Evolutionary conservation across 805 yeast genomes (phyloP).

Genomic region (Clavispora phyllophila): DNA sequence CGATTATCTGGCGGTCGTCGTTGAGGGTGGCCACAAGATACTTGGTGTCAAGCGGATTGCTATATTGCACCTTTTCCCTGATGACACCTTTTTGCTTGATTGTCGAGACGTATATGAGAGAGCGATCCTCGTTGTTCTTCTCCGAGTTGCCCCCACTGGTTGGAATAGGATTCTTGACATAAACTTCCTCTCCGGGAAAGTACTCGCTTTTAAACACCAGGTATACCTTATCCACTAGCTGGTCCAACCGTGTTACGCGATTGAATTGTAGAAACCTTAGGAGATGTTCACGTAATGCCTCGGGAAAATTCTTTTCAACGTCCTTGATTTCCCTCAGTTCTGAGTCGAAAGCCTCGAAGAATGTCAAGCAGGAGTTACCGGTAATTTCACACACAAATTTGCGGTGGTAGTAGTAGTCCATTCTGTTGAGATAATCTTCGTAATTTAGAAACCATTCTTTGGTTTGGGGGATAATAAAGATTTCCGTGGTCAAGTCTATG

Average conservation of each 20-base stretch:
- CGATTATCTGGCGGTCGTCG: conserved; percentile 56
- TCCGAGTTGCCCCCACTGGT: not conserved
- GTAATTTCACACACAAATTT: conserved; percentile 95
- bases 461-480: conserved; percentile 80
- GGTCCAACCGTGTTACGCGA: conserved; percentile 74
- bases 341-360: conserved; percentile 78
- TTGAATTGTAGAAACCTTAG: conserved; percentile 79
- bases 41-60: conserved; percentile 44
- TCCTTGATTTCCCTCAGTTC: conserved; percentile 54
- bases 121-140: conserved; percentile 2
- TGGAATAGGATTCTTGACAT: conserved; percentile 36
- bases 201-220: conserved; percentile 71
- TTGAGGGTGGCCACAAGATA: conserved; percentile 63
- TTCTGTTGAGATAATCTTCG: conserved; percentile 64
- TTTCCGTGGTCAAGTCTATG: conserved; percentile 50
- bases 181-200: conserved; percentile 86
- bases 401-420: conserved; percentile 67
- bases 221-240: conserved; percentile 83
- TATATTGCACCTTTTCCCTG: conserved; percentile 81
- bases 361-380: conserved; percentile 87
- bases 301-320: conserved; percentile 83
- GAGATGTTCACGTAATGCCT: conserved; percentile 88
- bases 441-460: conserved; percentile 83
- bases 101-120: conserved; percentile 12
- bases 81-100: conserved; percentile 53